Percentiles rank a stretch among this genome's conserved stretches.
These are phyloP conservation scores for Xylariales sp. DNA, from an alignment of 2,329 filamentous ascomycete genomes.

Conservation along the genomic window DNA sequence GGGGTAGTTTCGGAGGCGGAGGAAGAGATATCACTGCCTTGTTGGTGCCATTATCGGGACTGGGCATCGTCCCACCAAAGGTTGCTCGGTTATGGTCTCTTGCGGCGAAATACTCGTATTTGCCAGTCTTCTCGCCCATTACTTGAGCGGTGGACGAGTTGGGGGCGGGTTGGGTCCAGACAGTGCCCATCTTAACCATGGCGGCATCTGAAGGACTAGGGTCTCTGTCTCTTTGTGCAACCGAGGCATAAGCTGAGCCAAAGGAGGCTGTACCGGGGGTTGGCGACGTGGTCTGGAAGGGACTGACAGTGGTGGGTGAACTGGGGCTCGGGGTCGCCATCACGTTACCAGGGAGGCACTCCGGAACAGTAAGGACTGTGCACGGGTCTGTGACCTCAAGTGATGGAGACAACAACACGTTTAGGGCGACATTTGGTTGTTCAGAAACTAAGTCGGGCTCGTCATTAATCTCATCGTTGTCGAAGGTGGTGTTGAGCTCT, in stretches of 20 bases:
- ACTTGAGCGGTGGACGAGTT: slow-evolving; percentile 19
- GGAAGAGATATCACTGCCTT: background rate
- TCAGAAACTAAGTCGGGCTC: too few species aligned
- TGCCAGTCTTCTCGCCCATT: slow-evolving; percentile 31
- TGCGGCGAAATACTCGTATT: slow-evolving; percentile 33
- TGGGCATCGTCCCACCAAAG: slow-evolving; percentile 7
- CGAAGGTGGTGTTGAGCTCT: too few species aligned
- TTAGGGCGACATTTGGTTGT: too few species aligned
- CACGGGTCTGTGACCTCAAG: too few species aligned
- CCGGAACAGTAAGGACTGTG: too few species aligned
- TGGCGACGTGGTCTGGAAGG: too few species aligned
- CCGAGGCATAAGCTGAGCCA: slow-evolving; percentile 1
- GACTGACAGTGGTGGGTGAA: too few species aligned
- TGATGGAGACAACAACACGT: too few species aligned
- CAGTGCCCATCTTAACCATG: slow-evolving; percentile 24
- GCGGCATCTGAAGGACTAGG: slow-evolving; percentile 26
- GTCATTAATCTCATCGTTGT: too few species aligned
- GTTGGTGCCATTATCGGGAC: background rate
- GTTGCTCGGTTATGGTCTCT: slow-evolving; percentile 30
- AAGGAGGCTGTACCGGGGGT: background rate
- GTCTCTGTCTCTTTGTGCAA: slow-evolving; percentile 7
- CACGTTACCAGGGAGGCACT: too few species aligned
- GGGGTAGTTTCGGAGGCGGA: too few species aligned
- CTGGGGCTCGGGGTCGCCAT: too few species aligned
- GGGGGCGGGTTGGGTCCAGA: slow-evolving; percentile 18